Evolutionary conservation across 139 green algal species (phyloP), one percentile per base, ranked within the genome.

Genomic region (Limnomonas spitsbergensis): DNA sequence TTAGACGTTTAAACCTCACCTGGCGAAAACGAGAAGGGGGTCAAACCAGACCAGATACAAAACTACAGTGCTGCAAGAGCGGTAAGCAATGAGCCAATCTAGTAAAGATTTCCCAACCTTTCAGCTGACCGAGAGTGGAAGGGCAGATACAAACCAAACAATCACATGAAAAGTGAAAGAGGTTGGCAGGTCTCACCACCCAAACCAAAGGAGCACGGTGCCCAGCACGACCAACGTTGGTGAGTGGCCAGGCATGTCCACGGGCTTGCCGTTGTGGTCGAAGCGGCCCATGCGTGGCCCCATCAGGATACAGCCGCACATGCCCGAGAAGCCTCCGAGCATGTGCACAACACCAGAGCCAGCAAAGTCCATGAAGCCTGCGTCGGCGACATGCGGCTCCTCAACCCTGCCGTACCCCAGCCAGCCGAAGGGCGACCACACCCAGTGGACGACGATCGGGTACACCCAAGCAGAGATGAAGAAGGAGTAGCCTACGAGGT

Each of bases 271-370:
- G 67, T 96, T 87, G 56, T 88, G 82, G 78, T 94, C 88, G 75
- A 98, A 99, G 37, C 95, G 90, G 26, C 95, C 95, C 14, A 96
- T 88, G 77, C 95, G 91, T n/a, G 96, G 95, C 1, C 96, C 96
- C n/a, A 95, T 86, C 68, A 97, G 79, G 34, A 76, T 76, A 14
- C 26, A 29, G 9, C 69, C 69, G 20, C 34, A 54, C 69, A 76
- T 76, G 34, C 84, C 84, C 1, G 78, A 67, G 2, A 91, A 84
- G 68, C 91, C 92, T 26, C 92, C 93, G 2, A 90, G 84, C 84
- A 95, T 91, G 85, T 97, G 92, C 47, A 96, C 91, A 24, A 94
- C 89, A 61, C 79, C 85, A 69, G 79, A 86, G 35, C 89, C 91
- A 24, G 92, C 92, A 72, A 93, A 95, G 84, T 96, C 92, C 26